Base-by-base conservation (phyloP, 352 stramenopile genomes). In the Phytopythium vexans region DNA sequence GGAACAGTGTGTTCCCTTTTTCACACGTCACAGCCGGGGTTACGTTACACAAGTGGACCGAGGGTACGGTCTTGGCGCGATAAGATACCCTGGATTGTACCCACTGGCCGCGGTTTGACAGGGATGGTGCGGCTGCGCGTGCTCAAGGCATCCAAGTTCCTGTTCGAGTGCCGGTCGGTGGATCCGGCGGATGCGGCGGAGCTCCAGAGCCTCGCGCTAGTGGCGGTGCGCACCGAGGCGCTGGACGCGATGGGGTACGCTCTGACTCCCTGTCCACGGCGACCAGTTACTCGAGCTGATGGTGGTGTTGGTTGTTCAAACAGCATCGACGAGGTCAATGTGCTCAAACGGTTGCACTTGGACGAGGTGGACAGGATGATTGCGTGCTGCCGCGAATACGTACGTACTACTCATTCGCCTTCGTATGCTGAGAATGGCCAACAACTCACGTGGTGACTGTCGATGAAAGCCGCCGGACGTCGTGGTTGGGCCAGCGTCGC, bases 101-200 rank as follows among this genome's bases (percentile, higher is more conserved):
- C n/a, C n/a, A n/a, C n/a, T n/a, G n/a, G n/a, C n/a, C n/a, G n/a
- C n/a, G n/a, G n/a, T n/a, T n/a, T n/a, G n/a, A n/a, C 35, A 33
- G 6, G 10, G 36, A 68, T 63, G 61, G 51, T 86, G 41, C 68
- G 55, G 21, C 82, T 90, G 50, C 70, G 62, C 41, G 76, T 91
- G 41, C 72, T 71, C 62, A 91, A 91, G 60, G 81, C 71, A 42
- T 73, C 74, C 54, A 75, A 75, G 57, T 86, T 79, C 53, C 67
- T 84, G 39, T 91, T 91, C 55, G 72, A 86, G 38, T 88, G 75
- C 41, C 55, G 68, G n/a, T 62, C 61, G 38, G 52, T 58, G 27
- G 52, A 52, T 9, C 33, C 14, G 15, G 49, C 6, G 34, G 47
- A 12, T 16, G 39, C 9, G 42, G 44, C 15, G n/a, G 42, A 60